These are phyloP conservation scores for Aschersonia sp. DNA, from an alignment of 2,329 filamentous ascomycete species.

Conservation along the genomic window DNA sequence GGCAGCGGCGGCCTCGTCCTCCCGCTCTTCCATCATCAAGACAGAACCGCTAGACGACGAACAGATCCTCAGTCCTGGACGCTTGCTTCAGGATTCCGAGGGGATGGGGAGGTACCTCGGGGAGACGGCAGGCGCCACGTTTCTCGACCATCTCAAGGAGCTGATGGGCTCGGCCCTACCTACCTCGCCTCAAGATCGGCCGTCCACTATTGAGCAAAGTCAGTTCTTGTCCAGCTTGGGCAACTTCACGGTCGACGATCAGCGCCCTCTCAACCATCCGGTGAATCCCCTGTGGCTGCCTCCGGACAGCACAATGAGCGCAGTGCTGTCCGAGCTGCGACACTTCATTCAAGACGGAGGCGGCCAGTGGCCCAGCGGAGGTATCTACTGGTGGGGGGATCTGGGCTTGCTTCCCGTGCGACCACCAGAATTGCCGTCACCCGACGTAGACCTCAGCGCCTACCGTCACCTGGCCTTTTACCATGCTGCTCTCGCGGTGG, in stretches of 20 bases:
- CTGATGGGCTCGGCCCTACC: constrained; percentile 20
- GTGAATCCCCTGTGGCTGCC: constrained; percentile 26
- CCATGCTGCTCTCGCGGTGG: constrained; percentile 28
- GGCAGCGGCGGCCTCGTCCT: not conserved
- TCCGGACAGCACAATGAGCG: constrained; percentile 17
- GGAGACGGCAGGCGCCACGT: constrained; percentile 33
- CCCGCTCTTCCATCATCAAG: constrained; percentile 3
- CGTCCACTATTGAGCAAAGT: constrained; percentile 4
- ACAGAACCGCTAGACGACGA: constrained; percentile 10
- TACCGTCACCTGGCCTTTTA: constrained; percentile 28
- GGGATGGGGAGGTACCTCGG: constrained; percentile 31
- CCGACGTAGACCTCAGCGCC: constrained; percentile 11
- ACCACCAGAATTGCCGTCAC: constrained; percentile 8
- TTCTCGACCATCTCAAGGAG: constrained; percentile 32
- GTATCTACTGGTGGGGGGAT: constrained; percentile 33
- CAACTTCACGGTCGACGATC: constrained; percentile 32
- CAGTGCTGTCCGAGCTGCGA: constrained; percentile 24
- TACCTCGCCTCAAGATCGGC: constrained; percentile 1
- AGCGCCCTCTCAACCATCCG: constrained; percentile 22
- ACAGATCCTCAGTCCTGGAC: constrained; percentile 17
- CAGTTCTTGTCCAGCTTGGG: constrained; percentile 26
- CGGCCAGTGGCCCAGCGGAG: constrained; percentile 26
- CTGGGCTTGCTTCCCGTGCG: constrained; percentile 17
- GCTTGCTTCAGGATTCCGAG: constrained; percentile 27
- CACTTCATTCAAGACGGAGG: constrained; percentile 30